Evolutionary conservation across 1,139 yeast species (phyloP).

Genomic region (Suhomyces choctaworum): DNA sequence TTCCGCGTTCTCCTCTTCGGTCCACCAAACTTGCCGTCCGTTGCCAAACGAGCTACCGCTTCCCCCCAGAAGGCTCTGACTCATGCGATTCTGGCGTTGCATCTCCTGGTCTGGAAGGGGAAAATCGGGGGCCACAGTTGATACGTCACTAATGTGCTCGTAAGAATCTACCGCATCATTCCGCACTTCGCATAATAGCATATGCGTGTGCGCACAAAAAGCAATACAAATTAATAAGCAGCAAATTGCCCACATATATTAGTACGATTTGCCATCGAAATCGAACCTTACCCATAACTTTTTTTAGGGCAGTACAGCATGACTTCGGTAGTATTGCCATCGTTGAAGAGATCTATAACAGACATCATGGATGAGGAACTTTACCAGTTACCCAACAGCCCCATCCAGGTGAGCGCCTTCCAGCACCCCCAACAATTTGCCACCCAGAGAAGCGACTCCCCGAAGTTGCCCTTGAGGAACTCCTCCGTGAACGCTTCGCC

Average conservation of each 20-base stretch:
- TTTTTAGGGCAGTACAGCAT: constrained; percentile 21
- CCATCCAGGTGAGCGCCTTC: constrained; percentile 14
- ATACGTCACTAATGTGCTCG: background rate
- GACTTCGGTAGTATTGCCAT: constrained; percentile 52
- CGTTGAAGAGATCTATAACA: constrained; percentile 53
- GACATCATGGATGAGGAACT: constrained; percentile 69
- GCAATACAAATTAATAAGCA: constrained; percentile 16
- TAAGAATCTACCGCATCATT: background rate
- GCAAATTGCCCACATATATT: constrained; percentile 10
- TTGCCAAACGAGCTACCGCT: too few relatives aligned
- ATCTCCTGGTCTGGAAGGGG: background rate
- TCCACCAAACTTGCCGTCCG: too few relatives aligned
- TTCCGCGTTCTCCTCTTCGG: too few relatives aligned
- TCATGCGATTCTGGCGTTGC: too few relatives aligned
- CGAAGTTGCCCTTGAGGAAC: constrained; percentile 11
- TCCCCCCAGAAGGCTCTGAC: too few relatives aligned
- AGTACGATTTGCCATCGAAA: constrained; percentile 15
- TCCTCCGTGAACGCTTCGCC: constrained; percentile 23
- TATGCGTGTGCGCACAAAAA: constrained; percentile 11
- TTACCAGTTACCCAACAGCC: constrained; percentile 44
- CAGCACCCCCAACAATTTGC: constrained; percentile 8
- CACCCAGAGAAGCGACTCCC: constrained; percentile 13
- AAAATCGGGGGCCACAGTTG: constrained; percentile 4
- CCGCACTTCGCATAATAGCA: background rate
- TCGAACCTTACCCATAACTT: background rate